Percentiles rank a stretch among this genome's conserved stretches.
Conservation (phyloP, 1,284 basidiomycete genomes). For the Pseudozyma tsukubaensis region DNA sequence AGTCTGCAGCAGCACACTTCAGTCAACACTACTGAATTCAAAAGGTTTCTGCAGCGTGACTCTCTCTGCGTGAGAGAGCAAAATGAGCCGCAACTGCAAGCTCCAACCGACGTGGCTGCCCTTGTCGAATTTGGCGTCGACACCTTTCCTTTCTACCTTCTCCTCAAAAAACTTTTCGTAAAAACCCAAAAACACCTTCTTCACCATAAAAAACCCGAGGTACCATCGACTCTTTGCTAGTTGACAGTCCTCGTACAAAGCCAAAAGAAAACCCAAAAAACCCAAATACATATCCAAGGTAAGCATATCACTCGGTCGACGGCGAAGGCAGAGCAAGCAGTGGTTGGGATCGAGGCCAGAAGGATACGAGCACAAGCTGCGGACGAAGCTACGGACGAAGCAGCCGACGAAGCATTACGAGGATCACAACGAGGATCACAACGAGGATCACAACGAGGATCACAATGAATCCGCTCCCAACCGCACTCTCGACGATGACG, state of each 20-base stretch:
- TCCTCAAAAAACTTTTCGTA: slow-evolving; percentile 41
- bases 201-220: slow-evolving; percentile 39
- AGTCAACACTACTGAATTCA: slow-evolving; percentile 9
- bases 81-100: not conserved
- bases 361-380: not conserved
- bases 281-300: slow-evolving; percentile 36
- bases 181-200: slow-evolving; percentile 52
- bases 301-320: slow-evolving; percentile 5
- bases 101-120: slow-evolving; percentile 4
- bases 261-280: slow-evolving; percentile 39
- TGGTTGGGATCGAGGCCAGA: not conserved
- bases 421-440: no score
- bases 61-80: not conserved
- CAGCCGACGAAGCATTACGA: no score
- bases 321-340: not conserved
- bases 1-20: not conserved
- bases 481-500: no score
- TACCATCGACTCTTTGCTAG: slow-evolving; percentile 26
- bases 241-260: slow-evolving; percentile 43
- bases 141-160: slow-evolving; percentile 38
- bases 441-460: no score
- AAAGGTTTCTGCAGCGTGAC: not conserved
- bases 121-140: slow-evolving; percentile 7
- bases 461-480: no score
- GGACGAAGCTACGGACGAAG: no score